Evolutionary conservation across 2,329 filamentous ascomycete species (phyloP), one percentile per base, ranked within the genome.

Genomic region (Chaetomiaceae sp.): DNA sequence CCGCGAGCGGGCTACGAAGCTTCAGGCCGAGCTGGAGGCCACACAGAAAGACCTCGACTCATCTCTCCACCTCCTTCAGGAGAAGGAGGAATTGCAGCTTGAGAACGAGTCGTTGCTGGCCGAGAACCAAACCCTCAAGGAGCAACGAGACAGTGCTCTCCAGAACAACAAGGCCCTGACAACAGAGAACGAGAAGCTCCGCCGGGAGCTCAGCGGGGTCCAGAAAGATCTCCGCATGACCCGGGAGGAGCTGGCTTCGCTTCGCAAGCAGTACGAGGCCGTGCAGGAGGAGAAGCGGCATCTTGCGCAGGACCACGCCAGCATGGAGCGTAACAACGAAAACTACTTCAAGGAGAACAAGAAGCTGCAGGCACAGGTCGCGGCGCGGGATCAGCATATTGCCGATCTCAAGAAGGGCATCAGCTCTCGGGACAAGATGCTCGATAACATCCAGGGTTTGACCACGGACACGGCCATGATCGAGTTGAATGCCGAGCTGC

Each of bases 331-430:
- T 34, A 75, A 79, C 62, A 81, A 81, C 54, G 77, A 81, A 46
- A 76, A 74, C 56, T 80, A 79, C 60, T 80, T 77, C 59, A 74
- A 69, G 52, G 77, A 80, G 61, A 80, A 78, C 68, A 78, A 78
- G 66, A 67, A 71, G 34, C 68, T 78, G 14, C 57, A 64, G 43
- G 57, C 59, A 2, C 63, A 64, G 33, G 50, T 64, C 7, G 56
- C 58, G 33, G 61, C 61, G 15, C 58, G 62, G 14, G 57, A 64
- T 14, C 60, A 63, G 27, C 65, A 64, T 44, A 67, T 66, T 23
- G 51, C 55, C 25, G 61, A 63, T 43, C 58, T 67, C 11, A 63
- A 63, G 51, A 62, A 63, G 52, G 62, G 62, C 22, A 64, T 65
- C 46, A 61, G 53, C 38, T 59, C 57, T 19, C 61, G 63, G 11